These are phyloP conservation scores for Carex kokanica DNA, from an alignment of 176 grass and related monocot genomes.

Conservation along the genomic window DNA sequence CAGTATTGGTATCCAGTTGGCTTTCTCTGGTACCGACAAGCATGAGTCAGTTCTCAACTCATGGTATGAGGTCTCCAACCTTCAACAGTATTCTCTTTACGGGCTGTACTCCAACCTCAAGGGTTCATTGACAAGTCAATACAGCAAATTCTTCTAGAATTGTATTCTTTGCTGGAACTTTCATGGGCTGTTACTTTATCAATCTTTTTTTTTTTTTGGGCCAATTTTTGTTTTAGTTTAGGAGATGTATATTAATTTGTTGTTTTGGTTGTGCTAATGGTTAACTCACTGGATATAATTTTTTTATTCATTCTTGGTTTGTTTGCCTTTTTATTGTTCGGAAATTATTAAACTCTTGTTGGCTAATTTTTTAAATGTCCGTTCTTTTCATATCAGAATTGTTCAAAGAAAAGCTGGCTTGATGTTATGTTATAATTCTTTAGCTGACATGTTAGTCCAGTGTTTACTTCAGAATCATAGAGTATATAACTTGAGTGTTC, in stretches of 20 bases:
- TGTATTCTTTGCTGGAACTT: neutral
- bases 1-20: slow-evolving; percentile 85
- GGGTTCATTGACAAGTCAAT: slow-evolving; percentile 58
- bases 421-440: neutral
- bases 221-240: neutral
- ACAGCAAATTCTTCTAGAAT: slow-evolving; percentile 67
- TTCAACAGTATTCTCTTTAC: slow-evolving; percentile 86
- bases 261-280: slow-evolving; percentile 11
- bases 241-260: slow-evolving; percentile 21
- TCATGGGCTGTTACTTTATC: neutral
- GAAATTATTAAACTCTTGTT: neutral
- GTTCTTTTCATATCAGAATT: slow-evolving; percentile 1
- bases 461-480: neutral
- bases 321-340: neutral
- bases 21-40: slow-evolving; percentile 92
- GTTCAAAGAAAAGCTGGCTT: neutral
- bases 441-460: neutral
- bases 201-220: neutral
- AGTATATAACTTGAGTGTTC: neutral
- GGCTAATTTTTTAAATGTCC: neutral
- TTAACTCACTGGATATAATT: neutral
- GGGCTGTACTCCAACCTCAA: slow-evolving; percentile 83
- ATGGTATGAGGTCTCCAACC: slow-evolving; percentile 93
- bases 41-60: slow-evolving; percentile 87
- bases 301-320: slow-evolving; percentile 3